Evolutionary conservation across 2,329 filamentous ascomycete genomes (phyloP).

Genomic region (Xylariaceae sp.): DNA sequence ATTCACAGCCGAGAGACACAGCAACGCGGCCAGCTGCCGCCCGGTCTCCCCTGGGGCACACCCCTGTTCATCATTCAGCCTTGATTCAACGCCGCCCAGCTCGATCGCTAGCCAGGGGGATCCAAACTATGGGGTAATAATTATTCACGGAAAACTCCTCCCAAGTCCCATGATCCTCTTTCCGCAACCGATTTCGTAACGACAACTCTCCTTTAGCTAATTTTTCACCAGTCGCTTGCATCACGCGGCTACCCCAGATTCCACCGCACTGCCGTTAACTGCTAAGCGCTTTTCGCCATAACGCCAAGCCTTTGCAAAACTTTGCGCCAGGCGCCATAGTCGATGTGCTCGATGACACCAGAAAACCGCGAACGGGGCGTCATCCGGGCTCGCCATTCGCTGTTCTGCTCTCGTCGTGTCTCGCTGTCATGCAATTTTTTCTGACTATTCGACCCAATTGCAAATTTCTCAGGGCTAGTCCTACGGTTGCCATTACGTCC

Average conservation of each 20-base stretch:
- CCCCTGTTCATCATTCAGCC: neutral
- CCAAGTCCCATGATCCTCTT: slow-evolving; percentile 24
- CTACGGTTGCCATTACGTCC: slow-evolving; percentile 19
- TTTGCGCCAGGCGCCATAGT: no score
- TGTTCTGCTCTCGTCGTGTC: slow-evolving; percentile 7
- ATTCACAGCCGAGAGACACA: no score
- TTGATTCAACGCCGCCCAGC: neutral
- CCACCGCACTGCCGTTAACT: slow-evolving; percentile 29
- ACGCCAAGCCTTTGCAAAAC: neutral
- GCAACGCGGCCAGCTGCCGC: neutral
- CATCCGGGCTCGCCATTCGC: slow-evolving; percentile 5
- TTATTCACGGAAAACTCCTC: slow-evolving; percentile 30
- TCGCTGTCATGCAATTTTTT: slow-evolving; percentile 18
- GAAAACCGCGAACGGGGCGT: slow-evolving; percentile 6
- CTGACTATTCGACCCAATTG: neutral
- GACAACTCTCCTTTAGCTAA: slow-evolving; percentile 28
- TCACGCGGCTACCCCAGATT: slow-evolving; percentile 34
- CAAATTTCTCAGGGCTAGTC: slow-evolving; percentile 19
- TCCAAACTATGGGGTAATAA: slow-evolving; percentile 33
- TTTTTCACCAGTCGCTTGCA: slow-evolving; percentile 22
- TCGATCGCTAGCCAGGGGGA: slow-evolving; percentile 12
- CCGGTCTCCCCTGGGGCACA: neutral
- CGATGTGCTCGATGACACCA: neutral
- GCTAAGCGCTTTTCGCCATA: slow-evolving; percentile 23
- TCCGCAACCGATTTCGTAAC: slow-evolving; percentile 30